Evolutionary conservation across 208 protist genomes (phyloP).

Genomic region (Leishmania gerbilli): DNA sequence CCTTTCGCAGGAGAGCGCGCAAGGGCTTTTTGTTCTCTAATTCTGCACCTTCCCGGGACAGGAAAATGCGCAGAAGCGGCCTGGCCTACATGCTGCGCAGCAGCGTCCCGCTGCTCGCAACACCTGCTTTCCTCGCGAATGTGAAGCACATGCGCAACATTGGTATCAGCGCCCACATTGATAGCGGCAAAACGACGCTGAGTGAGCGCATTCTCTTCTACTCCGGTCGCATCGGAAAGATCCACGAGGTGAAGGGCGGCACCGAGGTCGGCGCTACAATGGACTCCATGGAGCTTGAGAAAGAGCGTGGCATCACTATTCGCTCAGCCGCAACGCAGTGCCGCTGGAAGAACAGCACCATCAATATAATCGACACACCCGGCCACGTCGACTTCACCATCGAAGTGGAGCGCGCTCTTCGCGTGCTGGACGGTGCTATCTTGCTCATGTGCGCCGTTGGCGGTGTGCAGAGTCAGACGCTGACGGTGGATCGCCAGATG

Average conservation of each 20-base stretch:
- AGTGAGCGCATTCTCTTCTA: constrained; percentile 99
- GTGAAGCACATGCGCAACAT: constrained; percentile 93
- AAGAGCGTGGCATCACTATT: constrained; percentile 99
- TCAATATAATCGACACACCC: constrained; percentile 99
- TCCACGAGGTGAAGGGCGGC: constrained; percentile 98
- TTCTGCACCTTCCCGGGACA: neutral
- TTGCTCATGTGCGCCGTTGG: constrained; percentile 96
- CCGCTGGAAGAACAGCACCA: constrained; percentile 94
- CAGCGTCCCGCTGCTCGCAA: constrained; percentile 48
- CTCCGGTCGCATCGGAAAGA: constrained; percentile 95
- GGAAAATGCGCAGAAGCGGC: constrained; percentile 39
- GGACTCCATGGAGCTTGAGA: constrained; percentile 99
- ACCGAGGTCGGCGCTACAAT: constrained; percentile 99
- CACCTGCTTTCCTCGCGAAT: constrained; percentile 69
- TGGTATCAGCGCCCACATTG: constrained; percentile 99
- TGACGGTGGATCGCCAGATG: constrained; percentile 99
- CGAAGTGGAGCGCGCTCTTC: constrained; percentile 98
- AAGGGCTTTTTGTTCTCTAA: neutral
- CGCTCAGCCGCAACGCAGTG: constrained; percentile 98
- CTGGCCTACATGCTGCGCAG: constrained; percentile 37
- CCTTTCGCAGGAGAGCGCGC: neutral
- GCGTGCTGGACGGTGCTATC: constrained; percentile 98
- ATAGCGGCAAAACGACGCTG: constrained; percentile 99
- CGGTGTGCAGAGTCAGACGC: constrained; percentile 98
- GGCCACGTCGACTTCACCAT: constrained; percentile 99